Base-by-base conservation (phyloP, 2,329 filamentous ascomycete species). In the Rhynchosporium graminicola region DNA sequence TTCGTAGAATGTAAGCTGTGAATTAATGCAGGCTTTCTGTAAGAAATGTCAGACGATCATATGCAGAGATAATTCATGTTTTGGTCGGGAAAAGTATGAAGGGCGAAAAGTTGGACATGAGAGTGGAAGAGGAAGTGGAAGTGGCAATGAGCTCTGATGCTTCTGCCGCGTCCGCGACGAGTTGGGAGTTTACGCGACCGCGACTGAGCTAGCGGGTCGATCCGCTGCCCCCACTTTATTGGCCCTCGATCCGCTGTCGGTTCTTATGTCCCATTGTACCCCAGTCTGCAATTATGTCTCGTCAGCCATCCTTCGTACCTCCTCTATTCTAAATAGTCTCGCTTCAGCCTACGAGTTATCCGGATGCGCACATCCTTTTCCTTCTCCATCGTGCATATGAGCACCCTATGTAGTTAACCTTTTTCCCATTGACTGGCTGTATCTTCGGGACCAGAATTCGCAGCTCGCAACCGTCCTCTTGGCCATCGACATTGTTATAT, bases 11-110 rank as follows among this genome's bases (percentile, higher is more conserved):
- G 45, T 51, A 48, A 63, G 36, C 31, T 60, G n/a, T 36, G 28
- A 57, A 61, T 54, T 51, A 33, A 64, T 65, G 46, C n/a, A 54
- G 54, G 55, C 45, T 55, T 54, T 45, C 63, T 38, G 56, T 54
- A 48, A 46, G 28, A 58, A 57, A 57, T 61, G 36, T 62, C 20
- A 55, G 59, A 45, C 56, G 48, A 57, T 65, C 50, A 68, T 65
- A 57, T 42, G 33, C 31, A 51, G 40, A 43, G 38, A 57, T 20
- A 47, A 57, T 59, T 65, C 59, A 62, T 64, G 50, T 50, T 55
- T n/a, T 56, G 59, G 51, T 9, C 36, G 33, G 45, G 45, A 42
- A 36, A 40, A 42, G 20, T 58, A 42, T 58, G 46, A 61, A 61
- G 28, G 38, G 50, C 13, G 40, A n/a, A 33, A 55, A 57, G 60